Percentiles rank a stretch among this genome's conserved stretches.
Evolutionary conservation across 2,329 filamentous ascomycete species (phyloP).

Genomic region (Teratosphaeriaceae sp.): DNA sequence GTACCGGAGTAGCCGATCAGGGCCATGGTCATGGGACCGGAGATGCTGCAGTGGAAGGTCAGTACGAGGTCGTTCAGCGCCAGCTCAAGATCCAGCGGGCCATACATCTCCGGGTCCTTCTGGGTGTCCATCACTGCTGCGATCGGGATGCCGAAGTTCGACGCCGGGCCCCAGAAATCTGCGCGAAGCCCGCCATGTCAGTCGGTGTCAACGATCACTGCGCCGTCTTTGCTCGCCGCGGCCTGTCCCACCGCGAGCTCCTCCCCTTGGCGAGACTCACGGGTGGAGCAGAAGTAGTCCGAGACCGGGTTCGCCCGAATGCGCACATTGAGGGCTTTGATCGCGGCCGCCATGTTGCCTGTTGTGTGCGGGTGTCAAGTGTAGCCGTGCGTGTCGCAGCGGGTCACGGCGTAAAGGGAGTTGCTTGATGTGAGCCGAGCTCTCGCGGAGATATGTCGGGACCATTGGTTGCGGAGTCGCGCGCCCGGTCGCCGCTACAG

Average conservation of each 20-base stretch:
- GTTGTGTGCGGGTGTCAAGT: not conserved
- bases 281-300: constrained; percentile 49
- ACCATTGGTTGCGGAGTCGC: too few species aligned
- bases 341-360: constrained; percentile 37
- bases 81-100: too few species aligned
- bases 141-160: constrained; percentile 49
- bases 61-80: constrained; percentile 1
- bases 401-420: not conserved
- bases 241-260: constrained; percentile 1
- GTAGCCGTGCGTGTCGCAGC: not conserved
- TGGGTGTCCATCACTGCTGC: constrained; percentile 49
- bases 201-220: too few species aligned
- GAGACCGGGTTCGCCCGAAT: constrained; percentile 45
- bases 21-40: constrained; percentile 57
- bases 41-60: constrained; percentile 44
- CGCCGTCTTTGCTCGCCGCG: too few species aligned
- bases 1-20: constrained; percentile 55
- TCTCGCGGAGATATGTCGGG: too few species aligned
- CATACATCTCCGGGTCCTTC: constrained; percentile 49
- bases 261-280: constrained; percentile 32
- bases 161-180: constrained; percentile 47
- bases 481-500: too few species aligned
- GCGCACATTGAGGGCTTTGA: constrained; percentile 48
- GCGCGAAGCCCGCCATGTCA: constrained; percentile 33
- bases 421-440: too few species aligned